These are phyloP conservation scores for Sugiyamaella lignohabitans DNA, from an alignment of 805 yeast genomes.

Conservation along the genomic window DNA sequence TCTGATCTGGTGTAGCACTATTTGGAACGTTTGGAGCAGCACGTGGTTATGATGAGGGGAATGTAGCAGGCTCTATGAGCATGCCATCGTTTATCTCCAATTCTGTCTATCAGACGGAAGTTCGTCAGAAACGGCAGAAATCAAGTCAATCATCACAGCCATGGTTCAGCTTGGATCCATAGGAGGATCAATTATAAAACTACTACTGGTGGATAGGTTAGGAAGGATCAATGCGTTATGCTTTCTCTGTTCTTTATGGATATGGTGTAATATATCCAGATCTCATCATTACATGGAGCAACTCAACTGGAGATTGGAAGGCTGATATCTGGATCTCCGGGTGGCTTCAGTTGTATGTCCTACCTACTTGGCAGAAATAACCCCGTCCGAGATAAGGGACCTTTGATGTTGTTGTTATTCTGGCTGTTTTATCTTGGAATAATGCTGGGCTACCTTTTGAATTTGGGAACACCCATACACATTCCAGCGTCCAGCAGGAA, in stretches of 20 bases:
- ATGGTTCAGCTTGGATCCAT: conserved; percentile 55
- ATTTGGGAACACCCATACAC: conserved; percentile 48
- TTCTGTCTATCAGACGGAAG: conserved; percentile 42
- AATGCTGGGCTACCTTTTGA: conserved; percentile 43
- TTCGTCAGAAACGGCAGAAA: conserved; percentile 36
- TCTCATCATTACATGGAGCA: conserved; percentile 33
- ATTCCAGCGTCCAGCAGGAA: conserved; percentile 31
- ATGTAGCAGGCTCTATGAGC: conserved; percentile 40
- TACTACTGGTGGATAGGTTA: conserved; percentile 42
- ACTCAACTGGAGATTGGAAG: conserved; percentile 52
- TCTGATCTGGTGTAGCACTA: conserved; percentile 35
- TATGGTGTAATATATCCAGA: conserved; percentile 44
- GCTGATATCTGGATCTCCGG: conserved; percentile 50
- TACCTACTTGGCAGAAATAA: conserved; percentile 46
- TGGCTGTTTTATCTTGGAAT: conserved; percentile 52
- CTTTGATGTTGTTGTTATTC: conserved; percentile 47
- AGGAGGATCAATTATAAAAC: conserved; percentile 47
- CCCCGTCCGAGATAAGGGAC: conserved; percentile 50
- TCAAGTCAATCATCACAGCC: conserved; percentile 47
- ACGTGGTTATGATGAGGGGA: conserved; percentile 55
- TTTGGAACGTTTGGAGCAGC: conserved; percentile 54
- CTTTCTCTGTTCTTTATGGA: conserved; percentile 39
- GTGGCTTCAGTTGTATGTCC: conserved; percentile 54
- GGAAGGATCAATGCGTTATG: conserved; percentile 49
- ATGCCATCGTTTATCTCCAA: conserved; percentile 37